These are phyloP conservation scores for Polytolypa hystricis DNA, from an alignment of 2,329 filamentous ascomycete species.

Conservation along the genomic window DNA sequence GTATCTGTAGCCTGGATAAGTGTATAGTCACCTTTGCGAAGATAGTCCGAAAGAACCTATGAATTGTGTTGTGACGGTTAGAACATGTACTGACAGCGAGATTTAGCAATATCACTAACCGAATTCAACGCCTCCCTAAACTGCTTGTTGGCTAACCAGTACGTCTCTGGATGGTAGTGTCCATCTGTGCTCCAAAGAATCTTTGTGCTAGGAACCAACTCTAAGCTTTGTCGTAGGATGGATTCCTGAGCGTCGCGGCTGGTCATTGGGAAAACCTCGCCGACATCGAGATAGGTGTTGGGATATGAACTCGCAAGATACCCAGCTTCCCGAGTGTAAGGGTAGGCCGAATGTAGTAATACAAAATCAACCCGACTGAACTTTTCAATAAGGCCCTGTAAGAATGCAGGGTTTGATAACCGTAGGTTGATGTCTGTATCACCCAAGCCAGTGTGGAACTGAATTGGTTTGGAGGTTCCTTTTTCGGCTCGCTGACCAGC, in stretches of 20 bases:
- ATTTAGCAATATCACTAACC: constrained; percentile 33
- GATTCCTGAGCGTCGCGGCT: constrained; percentile 64
- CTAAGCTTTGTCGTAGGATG: constrained; percentile 60
- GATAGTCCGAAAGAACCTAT: constrained; percentile 57
- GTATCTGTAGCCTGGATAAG: constrained; percentile 51
- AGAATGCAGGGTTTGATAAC: constrained; percentile 60
- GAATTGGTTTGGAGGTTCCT: constrained; percentile 56
- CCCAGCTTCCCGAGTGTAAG: constrained; percentile 65
- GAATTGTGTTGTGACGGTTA: no score
- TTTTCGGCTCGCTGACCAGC: constrained; percentile 26
- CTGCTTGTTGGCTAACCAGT: constrained; percentile 59
- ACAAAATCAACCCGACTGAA: constrained; percentile 64
- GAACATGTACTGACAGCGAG: not conserved
- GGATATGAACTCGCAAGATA: constrained; percentile 67
- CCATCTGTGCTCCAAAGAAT: constrained; percentile 73
- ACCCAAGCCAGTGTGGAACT: constrained; percentile 74
- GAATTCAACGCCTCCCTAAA: constrained; percentile 59
- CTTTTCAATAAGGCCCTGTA: constrained; percentile 61
- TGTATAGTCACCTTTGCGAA: constrained; percentile 52
- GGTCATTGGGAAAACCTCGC: constrained; percentile 69
- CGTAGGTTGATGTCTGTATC: constrained; percentile 65
- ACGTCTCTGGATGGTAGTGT: constrained; percentile 69
- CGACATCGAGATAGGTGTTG: constrained; percentile 74
- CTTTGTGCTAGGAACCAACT: constrained; percentile 64
- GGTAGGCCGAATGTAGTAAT: constrained; percentile 69